Base-by-base conservation (phyloP, 2,329 filamentous ascomycete species). In the Thelonectria blattea region DNA sequence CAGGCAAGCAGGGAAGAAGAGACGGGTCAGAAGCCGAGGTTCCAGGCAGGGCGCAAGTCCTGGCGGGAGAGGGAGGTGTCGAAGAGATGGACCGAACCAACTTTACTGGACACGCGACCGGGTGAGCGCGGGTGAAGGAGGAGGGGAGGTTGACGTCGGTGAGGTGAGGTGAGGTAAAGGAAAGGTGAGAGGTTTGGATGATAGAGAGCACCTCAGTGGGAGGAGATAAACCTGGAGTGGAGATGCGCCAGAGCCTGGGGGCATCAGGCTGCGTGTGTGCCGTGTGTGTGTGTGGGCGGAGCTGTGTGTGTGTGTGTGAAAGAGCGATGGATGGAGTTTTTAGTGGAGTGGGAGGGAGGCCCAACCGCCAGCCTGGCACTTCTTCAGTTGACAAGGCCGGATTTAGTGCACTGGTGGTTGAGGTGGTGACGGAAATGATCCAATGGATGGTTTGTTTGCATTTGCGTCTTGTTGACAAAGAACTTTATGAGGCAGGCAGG, bases 81-180 rank as follows among this genome's bases (percentile, higher is more conserved):
- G 60, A 63, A 54, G 62, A 27, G 22, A 15, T 17, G 27, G 20
- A 52, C 42, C 43, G 18, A 61, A 58, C 45, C 51, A 32, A 27
- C 20, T 10, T 57, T 57, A 61, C 48, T 63, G 42, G 50, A 58
- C 42, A 52, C 52, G 58, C 52, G 52, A 56, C 48, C 51, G 47
- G 56, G 58, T 57, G 50, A 52, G 58, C 52, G 41, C 52, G 45
- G 50, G 49, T 57, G 64, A 64, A 62, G 62, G 60, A 56, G 59
- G 52, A 52, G 61, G 56, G 56, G 61, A 68, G 65, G 69, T 65
- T 65, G 69, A 69, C 66, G 65, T 67, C 62, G 68, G 65, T 69
- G 65, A 66, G 59, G 68, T 70, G 63, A 67, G 61, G 67, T 65
- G 62, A 66, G 59, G 68, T 70, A 62, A 67, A 60, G 67, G 64